These are phyloP conservation scores for Favolaschia claudopus DNA, from an alignment of 768 basidiomycete genomes.

Conservation along the genomic window DNA sequence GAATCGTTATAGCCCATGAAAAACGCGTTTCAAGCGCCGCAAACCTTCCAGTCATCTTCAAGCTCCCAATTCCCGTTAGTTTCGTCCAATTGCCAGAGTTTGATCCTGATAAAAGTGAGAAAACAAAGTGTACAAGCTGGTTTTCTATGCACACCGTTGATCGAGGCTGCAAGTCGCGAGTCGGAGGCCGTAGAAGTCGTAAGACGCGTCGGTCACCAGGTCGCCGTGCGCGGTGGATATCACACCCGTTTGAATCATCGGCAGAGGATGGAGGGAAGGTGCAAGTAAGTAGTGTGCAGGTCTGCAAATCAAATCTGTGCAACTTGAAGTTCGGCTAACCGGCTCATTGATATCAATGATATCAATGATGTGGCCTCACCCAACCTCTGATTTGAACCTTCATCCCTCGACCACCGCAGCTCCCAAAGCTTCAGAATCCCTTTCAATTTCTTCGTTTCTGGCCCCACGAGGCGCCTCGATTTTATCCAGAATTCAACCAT, in stretches of 20 bases:
- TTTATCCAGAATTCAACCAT: too few relatives aligned
- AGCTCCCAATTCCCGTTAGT: constrained; percentile 74
- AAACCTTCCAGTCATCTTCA: constrained; percentile 92
- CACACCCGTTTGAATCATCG: constrained; percentile 82
- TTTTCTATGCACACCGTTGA: constrained; percentile 62
- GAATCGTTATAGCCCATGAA: neutral
- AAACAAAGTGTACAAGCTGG: constrained; percentile 4
- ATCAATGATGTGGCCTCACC: too few relatives aligned
- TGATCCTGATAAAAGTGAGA: constrained; percentile 63
- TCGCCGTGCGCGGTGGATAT: constrained; percentile 82
- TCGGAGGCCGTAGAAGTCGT: constrained; percentile 88
- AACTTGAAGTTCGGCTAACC: too few relatives aligned
- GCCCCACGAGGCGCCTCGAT: too few relatives aligned
- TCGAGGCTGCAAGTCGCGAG: constrained; percentile 86
- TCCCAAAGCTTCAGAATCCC: too few relatives aligned
- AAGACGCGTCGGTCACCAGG: constrained; percentile 85
- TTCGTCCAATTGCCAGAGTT: constrained; percentile 85
- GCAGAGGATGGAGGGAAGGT: neutral
- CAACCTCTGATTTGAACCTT: too few relatives aligned
- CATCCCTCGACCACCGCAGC: too few relatives aligned
- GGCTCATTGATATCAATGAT: too few relatives aligned
- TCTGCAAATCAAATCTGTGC: too few relatives aligned
- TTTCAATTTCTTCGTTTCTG: too few relatives aligned
- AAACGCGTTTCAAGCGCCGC: constrained; percentile 17
- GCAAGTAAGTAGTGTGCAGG: too few relatives aligned